A percentile compares a stretch with the other conserved stretches of the same genome.
Evolutionary conservation across 306 rosid species (phyloP).

Genomic region (Casuarina cunninghamiana): DNA sequence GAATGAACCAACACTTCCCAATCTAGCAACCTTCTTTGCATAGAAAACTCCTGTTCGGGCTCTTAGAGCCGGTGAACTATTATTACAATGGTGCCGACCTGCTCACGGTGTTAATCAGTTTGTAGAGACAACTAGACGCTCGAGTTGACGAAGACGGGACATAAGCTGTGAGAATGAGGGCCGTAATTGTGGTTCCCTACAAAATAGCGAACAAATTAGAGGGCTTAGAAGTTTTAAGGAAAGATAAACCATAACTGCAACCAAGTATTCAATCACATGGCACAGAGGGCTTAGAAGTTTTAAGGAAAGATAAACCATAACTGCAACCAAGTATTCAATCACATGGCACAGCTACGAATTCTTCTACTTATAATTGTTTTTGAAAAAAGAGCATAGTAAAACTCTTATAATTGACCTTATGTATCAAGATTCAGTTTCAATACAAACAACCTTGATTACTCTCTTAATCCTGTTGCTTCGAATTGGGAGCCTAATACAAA

Average conservation of each 20-base stretch:
- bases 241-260: neutral
- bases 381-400: neutral
- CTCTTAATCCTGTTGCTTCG: neutral
- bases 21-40: conserved; percentile 38
- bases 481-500: neutral
- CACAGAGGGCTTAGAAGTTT: conserved; percentile 5
- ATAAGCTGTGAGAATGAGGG: conserved; percentile 90
- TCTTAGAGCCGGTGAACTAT: conserved; percentile 70
- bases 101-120: conserved; percentile 37
- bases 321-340: too few relatives aligned
- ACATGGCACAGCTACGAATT: neutral
- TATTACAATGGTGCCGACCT: conserved; percentile 42
- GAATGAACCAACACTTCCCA: conserved; percentile 72
- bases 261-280: too few relatives aligned
- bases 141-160: conserved; percentile 62
- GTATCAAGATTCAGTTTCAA: neutral
- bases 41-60: conserved; percentile 43
- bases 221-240: conserved; percentile 1
- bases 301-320: neutral
- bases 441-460: neutral
- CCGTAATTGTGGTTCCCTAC: conserved; percentile 91
- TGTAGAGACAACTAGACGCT: conserved; percentile 51
- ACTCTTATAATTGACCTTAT: neutral
- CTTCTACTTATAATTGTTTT: neutral
- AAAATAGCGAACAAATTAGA: conserved; percentile 19